phyloP scores from a whole-genome alignment of 1,284 basidiomycete genomes.

The Jaminaea rosea region DNA sequence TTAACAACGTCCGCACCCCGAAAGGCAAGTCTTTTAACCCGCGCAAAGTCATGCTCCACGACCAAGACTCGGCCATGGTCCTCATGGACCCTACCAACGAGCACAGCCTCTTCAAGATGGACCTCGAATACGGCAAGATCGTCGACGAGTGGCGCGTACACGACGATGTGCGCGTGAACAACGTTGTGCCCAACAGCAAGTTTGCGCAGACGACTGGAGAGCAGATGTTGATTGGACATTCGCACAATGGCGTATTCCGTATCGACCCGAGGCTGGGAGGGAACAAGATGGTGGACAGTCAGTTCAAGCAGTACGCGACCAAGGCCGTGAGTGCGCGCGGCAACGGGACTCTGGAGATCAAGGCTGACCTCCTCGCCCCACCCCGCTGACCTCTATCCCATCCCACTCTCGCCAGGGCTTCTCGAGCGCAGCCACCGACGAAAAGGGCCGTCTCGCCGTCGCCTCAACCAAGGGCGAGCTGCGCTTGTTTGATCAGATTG shows the following conservation, averaged over 20 bases:
- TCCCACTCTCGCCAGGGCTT: no score
- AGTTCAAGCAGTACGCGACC: constrained; percentile 90
- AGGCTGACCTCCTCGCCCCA: no score
- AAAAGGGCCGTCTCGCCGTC: constrained; percentile 75
- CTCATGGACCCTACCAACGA: constrained; percentile 75
- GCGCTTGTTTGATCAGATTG: constrained; percentile 85
- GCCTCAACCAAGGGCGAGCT: constrained; percentile 96
- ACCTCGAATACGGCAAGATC: constrained; percentile 89
- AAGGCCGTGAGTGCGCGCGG: no score
- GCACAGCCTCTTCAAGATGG: constrained; percentile 83
- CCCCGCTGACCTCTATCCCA: no score
- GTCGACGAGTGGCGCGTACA: constrained; percentile 98
- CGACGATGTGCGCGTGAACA: constrained; percentile 72
- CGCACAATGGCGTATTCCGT: constrained; percentile 89
- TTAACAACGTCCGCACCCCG: constrained; percentile 70
- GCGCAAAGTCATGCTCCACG: constrained; percentile 80
- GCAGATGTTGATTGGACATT: constrained; percentile 84
- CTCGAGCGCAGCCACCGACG: constrained; percentile 83
- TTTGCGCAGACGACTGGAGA: constrained; percentile 87
- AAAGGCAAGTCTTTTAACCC: constrained; percentile 80
- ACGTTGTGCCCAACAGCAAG: constrained; percentile 86
- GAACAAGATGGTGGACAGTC: constrained; percentile 82
- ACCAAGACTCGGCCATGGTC: constrained; percentile 93
- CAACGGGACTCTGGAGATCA: no score
- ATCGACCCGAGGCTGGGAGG: constrained; percentile 88